phyloP scores from a whole-genome alignment of 495 filamentous ascomycete species.

The Chaetomium tenue region DNA sequence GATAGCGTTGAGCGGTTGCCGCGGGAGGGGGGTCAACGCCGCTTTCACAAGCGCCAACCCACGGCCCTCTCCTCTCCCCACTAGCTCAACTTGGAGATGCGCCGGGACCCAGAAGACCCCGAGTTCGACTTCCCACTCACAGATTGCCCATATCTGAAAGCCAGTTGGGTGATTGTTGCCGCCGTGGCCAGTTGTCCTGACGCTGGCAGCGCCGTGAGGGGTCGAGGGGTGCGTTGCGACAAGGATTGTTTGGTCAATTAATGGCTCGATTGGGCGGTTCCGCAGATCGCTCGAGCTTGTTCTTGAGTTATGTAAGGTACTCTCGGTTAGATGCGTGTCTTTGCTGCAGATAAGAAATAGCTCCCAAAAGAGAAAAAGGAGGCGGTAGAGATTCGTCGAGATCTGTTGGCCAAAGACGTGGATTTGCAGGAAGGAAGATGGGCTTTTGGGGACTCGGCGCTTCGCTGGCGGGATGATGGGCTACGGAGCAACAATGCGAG shows the following conservation, averaged over 20 bases:
- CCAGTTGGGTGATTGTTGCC: conserved; percentile 8
- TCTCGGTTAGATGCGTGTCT: neutral
- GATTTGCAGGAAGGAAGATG: neutral
- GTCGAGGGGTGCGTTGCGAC: conserved; percentile 17
- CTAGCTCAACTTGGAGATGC: neutral
- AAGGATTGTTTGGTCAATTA: conserved; percentile 2
- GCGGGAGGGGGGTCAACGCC: neutral
- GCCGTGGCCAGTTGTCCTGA: conserved; percentile 9
- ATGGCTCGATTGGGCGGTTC: conserved; percentile 16
- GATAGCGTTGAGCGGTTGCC: neutral
- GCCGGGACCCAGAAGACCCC: neutral
- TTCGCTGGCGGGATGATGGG: neutral
- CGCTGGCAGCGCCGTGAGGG: conserved; percentile 2
- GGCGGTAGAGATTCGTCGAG: neutral
- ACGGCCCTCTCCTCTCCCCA: neutral
- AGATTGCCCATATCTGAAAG: conserved; percentile 23
- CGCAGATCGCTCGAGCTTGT: neutral
- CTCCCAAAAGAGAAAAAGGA: neutral
- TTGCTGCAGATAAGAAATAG: neutral
- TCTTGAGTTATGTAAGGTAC: neutral
- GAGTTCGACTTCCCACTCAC: conserved; percentile 15
- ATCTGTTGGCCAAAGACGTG: neutral
- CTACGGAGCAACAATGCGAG: neutral
- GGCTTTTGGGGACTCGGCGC: neutral
- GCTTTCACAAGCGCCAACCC: neutral